Evolutionary conservation across 108 stramenopile genomes (phyloP).

Genomic region (Skeletonema tropicum): DNA sequence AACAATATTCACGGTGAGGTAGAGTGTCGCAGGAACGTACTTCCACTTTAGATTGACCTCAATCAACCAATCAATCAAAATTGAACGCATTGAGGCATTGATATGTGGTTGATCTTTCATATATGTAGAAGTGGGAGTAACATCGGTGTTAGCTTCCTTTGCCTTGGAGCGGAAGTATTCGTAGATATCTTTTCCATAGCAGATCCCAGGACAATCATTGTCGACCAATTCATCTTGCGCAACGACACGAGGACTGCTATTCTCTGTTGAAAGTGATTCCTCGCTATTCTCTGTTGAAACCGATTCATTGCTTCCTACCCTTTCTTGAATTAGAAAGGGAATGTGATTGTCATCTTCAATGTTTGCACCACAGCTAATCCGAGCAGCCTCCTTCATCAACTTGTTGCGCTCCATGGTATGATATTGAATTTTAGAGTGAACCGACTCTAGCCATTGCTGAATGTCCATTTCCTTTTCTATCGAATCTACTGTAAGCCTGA

Average conservation of each 20-base stretch:
- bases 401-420: not conserved
- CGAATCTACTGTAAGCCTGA: not conserved
- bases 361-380: not conserved
- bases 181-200: conserved; percentile 96
- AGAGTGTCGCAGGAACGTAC: conserved; percentile 89
- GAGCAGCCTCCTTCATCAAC: not conserved
- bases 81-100: conserved; percentile 90
- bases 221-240: conserved; percentile 76
- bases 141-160: conserved; percentile 76
- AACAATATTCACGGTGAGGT: conserved; percentile 91
- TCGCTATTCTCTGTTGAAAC: too few species aligned
- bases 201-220: conserved; percentile 86
- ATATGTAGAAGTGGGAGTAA: conserved; percentile 71
- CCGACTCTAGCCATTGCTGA: not conserved
- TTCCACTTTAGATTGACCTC: conserved; percentile 96
- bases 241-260: not conserved
- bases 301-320: not conserved
- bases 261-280: too few species aligned
- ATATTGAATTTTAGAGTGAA: not conserved
- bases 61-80: conserved; percentile 85
- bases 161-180: conserved; percentile 86
- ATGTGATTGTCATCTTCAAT: not conserved
- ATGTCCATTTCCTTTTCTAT: not conserved
- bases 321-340: conserved; percentile 4
- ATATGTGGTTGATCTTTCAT: conserved; percentile 89